Evolutionary conservation across 768 basidiomycete species (phyloP), one percentile per base, ranked within the genome.

Genomic region (Psilocybe tampanensis): DNA sequence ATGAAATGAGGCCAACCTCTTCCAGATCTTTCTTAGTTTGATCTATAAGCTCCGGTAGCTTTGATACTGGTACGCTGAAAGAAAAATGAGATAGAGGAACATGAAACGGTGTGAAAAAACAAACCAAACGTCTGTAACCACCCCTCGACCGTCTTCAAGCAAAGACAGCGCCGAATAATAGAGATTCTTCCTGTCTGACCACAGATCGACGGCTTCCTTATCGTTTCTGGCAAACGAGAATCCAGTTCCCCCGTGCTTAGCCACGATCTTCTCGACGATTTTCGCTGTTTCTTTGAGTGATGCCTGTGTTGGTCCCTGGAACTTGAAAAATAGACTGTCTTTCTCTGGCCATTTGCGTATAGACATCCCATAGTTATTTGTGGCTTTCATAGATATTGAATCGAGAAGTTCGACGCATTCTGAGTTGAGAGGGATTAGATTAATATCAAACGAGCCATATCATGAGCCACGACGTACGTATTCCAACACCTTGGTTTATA

Each of bases 361-460:
- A 21, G 82, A 86, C 60, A 73, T 77, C 63, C 83, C 84, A 54
- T 74, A 81, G 39, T 74, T 72, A 68, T 89, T 87, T 32, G 79
- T 78, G 4, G 87, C 81, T 33, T 74, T 69, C 82, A 92, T 88
- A 69, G 86, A 85, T 42, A 78, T 71, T 44, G 84, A 81, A 67
- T 96, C 94, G 22, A 91, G 77, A 8, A 94, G 82, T 64, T 95
- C 94, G 33, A 94, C 84, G 56, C 93, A 95, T 77, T 94, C 92
- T 88, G 33, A 11, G 18, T 22, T 15, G 22, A 12, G 23, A 2
- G 21, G 29, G 17, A 21, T 22, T 43, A 59, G 22, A 33, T 47
- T 33, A 9, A 17, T 42, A 32, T 13, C 13, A 42, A 41, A 36
- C 21, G 1, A 1, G 41, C 55, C 45, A n/a, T 54, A 36, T 42